These are phyloP conservation scores for Huntiella moniliformis DNA, from an alignment of 2,329 filamentous ascomycete species.

Conservation along the genomic window DNA sequence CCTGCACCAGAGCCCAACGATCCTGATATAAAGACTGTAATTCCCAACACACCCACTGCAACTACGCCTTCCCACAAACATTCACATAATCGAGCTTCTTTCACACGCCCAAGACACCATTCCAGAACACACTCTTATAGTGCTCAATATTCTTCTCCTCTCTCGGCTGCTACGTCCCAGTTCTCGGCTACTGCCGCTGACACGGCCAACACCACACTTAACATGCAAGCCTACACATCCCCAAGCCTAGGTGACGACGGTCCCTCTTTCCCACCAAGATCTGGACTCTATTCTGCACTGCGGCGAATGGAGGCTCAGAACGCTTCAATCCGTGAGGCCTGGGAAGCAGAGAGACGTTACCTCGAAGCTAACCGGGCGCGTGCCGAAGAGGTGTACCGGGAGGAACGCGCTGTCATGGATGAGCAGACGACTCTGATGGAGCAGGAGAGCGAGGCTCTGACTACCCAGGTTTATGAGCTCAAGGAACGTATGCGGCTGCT, in stretches of 20 bases:
- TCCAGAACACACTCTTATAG: neutral
- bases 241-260: neutral
- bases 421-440: conserved; percentile 30
- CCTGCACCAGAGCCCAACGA: no score
- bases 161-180: neutral
- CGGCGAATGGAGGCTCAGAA: conserved; percentile 26
- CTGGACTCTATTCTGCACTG: conserved; percentile 14
- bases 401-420: conserved; percentile 34
- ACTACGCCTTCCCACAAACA: no score
- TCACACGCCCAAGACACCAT: no score
- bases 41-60: no score
- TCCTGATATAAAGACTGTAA: no score
- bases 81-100: no score
- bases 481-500: neutral
- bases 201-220: conserved; percentile 2
- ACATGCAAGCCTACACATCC: neutral
- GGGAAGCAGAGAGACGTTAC: conserved; percentile 34
- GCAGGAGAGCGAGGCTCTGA: conserved; percentile 23
- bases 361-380: conserved; percentile 34
- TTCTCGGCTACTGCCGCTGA: neutral
- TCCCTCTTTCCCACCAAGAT: neutral
- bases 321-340: conserved; percentile 26
- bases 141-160: neutral
- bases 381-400: conserved; percentile 36
- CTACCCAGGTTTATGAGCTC: neutral